These are phyloP conservation scores for Paecilomyces formosus DNA, from an alignment of 2,329 filamentous ascomycete species.

Conservation along the genomic window DNA sequence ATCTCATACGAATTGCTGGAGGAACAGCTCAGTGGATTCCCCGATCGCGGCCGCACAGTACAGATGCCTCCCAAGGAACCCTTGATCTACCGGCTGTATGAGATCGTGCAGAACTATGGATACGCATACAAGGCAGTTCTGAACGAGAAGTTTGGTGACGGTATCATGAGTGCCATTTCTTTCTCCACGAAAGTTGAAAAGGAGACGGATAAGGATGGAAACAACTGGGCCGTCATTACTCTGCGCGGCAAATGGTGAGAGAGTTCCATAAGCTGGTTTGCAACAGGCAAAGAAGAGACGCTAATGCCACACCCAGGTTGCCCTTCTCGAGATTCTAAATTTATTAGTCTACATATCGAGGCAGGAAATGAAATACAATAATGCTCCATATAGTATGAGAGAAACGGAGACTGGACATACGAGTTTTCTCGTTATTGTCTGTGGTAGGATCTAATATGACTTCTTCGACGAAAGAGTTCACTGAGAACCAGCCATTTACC, in stretches of 20 bases:
- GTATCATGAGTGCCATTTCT: conserved; percentile 93
- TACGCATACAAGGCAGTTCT: conserved; percentile 92
- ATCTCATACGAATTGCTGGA: conserved; percentile 52
- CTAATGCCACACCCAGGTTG: conserved; percentile 25
- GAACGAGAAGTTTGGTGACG: conserved; percentile 91
- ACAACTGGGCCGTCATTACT: conserved; percentile 78
- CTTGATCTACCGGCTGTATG: conserved; percentile 82
- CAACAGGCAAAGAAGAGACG: not conserved
- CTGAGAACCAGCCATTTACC: no score
- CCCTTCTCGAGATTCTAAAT: conserved; percentile 40
- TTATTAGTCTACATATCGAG: not conserved
- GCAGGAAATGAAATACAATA: not conserved
- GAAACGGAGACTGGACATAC: not conserved
- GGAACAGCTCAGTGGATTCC: conserved; percentile 62
- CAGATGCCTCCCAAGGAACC: conserved; percentile 82
- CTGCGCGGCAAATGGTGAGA: conserved; percentile 74
- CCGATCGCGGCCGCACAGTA: conserved; percentile 69
- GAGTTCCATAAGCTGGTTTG: not conserved
- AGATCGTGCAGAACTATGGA: conserved; percentile 95
- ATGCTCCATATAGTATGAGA: not conserved
- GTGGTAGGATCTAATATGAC: not conserved
- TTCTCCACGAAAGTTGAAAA: conserved; percentile 90
- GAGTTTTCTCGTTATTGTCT: not conserved
- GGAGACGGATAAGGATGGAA: conserved; percentile 77
- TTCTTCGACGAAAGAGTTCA: not conserved